A percentile compares a stretch with the other conserved stretches of the same genome.
phyloP scores from a whole-genome alignment of 768 basidiomycete species.

The Leucosporidium creatinivorum region DNA sequence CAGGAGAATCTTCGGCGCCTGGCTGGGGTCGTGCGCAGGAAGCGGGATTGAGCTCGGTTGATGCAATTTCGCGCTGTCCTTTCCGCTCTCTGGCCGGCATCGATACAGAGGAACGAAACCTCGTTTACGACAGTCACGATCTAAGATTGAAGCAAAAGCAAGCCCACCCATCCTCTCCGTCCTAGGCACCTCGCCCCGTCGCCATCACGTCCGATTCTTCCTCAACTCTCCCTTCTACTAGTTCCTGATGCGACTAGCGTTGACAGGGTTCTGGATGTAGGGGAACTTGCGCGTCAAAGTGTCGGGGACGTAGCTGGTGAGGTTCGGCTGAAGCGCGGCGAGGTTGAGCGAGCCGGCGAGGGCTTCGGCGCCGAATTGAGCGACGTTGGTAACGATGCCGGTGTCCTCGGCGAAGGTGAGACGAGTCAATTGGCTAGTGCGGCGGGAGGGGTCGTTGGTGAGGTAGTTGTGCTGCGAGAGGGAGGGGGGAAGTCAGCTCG shows the following conservation, averaged over 20 bases:
- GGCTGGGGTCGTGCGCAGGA: not conserved
- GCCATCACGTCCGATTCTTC: no score
- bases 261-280: not conserved
- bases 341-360: slow-evolving; percentile 17
- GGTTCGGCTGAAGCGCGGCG: not conserved
- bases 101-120: no score
- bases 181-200: no score
- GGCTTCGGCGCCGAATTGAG: slow-evolving; percentile 14
- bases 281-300: no score
- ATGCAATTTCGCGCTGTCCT: no score
- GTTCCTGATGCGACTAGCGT: not conserved
- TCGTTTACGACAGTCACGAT: not conserved
- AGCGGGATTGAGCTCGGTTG: not conserved
- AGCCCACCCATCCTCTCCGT: not conserved
- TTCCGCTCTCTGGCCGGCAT: no score
- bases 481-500: no score
- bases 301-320: no score
- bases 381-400: slow-evolving; percentile 3
- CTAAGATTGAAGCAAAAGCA: not conserved
- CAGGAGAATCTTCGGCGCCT: not conserved
- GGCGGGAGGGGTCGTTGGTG: slow-evolving; percentile 35
- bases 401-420: slow-evolving; percentile 29
- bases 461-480: slow-evolving; percentile 41
- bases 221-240: not conserved
- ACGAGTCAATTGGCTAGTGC: slow-evolving; percentile 38